Base-by-base conservation (phyloP, 2,329 filamentous ascomycete genomes). In the Neurospora sp. region DNA sequence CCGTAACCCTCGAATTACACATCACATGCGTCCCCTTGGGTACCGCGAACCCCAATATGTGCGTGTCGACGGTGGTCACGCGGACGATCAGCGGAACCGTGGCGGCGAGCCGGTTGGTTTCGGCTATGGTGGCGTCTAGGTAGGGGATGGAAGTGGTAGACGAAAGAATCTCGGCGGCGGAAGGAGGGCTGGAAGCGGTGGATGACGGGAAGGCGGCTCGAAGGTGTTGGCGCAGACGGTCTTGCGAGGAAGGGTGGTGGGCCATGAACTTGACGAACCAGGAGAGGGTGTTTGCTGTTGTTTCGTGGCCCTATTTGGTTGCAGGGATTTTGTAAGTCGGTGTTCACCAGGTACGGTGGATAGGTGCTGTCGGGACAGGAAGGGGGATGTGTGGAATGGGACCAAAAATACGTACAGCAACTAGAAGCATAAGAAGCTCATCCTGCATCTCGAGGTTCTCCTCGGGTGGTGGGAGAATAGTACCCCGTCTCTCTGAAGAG, bases 91-190 rank as follows among this genome's bases (percentile, higher is more conserved):
- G 74, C 1, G 71, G 72, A 0, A 75, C 76, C 1, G 79, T 78
- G 15, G 70, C 70, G 15, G 75, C 73, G 9, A 75, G 74, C 10
- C 82, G 80, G 5, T 80, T 68, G 2, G 78, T 76, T 69, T 84
- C 82, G 71, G 84, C 81, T 10, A 81, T 75, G 1, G 75, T 72
- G 0, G 79, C 82, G 68, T 83, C 81, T 10, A 84, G 79, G 67
- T 84, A 84, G 2, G 78, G 80, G 28, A 81, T 69, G 8, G 2
- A 38, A 7, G 68, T 38, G 33, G 70, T 43, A 4, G 38, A 39
- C 4, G 38, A 39, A 43, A 75, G 67, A 8, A 75, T 74, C 7
- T 68, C 39, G 13, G 67, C 6, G 4, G 70, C 70, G 0, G 73
- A 70, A 15, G 71, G 72, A 5, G 67, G 46, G 7, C 40, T 66